A percentile compares a stretch with the other conserved stretches of the same genome.
phyloP scores from a whole-genome alignment of 192 early-diverging fungal genomes.

The Jimgerdemannia flammicorona region DNA sequence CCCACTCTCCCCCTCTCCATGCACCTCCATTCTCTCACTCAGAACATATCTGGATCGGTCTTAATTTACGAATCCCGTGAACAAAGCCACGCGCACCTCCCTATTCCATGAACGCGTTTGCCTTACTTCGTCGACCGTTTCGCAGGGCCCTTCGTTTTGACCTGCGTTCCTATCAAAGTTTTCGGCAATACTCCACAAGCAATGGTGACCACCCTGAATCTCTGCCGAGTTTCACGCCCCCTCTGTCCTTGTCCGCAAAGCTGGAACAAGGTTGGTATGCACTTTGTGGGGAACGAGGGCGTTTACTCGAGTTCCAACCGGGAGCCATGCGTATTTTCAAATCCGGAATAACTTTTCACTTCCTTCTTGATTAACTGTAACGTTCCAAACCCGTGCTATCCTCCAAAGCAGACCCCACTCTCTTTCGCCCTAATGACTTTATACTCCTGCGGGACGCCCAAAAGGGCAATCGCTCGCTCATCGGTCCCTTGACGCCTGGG shows the following conservation, averaged over 20 bases:
- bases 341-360: not conserved
- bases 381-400: not conserved
- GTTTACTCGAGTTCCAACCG: not conserved
- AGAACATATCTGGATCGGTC: no score
- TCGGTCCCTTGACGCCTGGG: conserved; percentile 31
- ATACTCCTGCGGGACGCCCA: conserved; percentile 25
- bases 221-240: not conserved
- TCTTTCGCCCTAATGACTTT: conserved; percentile 23
- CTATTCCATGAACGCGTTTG: not conserved
- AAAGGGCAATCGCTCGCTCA: conserved; percentile 25
- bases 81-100: not conserved
- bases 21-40: no score
- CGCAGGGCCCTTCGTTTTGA: not conserved
- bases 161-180: not conserved
- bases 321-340: no score
- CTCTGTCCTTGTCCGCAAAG: not conserved
- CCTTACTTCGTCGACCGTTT: not conserved
- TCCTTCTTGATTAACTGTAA: not conserved
- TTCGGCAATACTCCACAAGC: not conserved
- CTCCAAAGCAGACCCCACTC: not conserved
- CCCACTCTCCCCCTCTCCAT: no score
- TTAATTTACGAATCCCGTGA: no score
- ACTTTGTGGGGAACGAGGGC: not conserved
- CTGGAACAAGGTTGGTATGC: not conserved
- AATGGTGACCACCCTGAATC: not conserved